Evolutionary conservation across 352 stramenopile species (phyloP).

Genomic region (Globisporangium mamillatum): DNA sequence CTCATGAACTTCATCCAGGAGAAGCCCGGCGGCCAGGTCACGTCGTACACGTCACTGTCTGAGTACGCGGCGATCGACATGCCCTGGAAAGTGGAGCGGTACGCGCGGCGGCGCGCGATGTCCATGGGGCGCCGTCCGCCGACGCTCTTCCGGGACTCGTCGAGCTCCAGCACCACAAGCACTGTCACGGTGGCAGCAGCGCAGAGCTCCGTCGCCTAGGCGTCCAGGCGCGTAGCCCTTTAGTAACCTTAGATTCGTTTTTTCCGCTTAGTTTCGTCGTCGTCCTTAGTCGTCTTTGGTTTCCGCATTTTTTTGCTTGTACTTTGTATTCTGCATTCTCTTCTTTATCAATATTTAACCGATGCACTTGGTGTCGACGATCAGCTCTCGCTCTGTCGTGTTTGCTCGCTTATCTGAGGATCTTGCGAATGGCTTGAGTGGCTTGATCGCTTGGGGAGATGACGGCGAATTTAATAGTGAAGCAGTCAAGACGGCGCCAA

Average conservation of each 20-base stretch:
- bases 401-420: background rate
- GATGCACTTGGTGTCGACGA: background rate
- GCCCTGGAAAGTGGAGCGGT: conserved; percentile 59
- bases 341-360: background rate
- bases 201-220: background rate
- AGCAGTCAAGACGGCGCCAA: too few relatives aligned
- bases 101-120: conserved; percentile 57
- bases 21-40: conserved; percentile 51
- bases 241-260: background rate
- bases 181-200: background rate
- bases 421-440: background rate
- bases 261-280: background rate
- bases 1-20: conserved; percentile 81
- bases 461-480: background rate
- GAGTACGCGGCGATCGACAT: conserved; percentile 76
- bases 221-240: background rate
- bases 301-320: background rate
- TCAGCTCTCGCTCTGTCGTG: background rate
- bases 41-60: conserved; percentile 65
- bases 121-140: conserved; percentile 48
- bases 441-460: background rate
- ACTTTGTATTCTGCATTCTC: background rate
- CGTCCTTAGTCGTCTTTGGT: background rate
- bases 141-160: conserved; percentile 29
- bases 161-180: background rate